phyloP scores from a whole-genome alignment of 2,329 filamentous ascomycete species.

The Fusarium stilboides region DNA sequence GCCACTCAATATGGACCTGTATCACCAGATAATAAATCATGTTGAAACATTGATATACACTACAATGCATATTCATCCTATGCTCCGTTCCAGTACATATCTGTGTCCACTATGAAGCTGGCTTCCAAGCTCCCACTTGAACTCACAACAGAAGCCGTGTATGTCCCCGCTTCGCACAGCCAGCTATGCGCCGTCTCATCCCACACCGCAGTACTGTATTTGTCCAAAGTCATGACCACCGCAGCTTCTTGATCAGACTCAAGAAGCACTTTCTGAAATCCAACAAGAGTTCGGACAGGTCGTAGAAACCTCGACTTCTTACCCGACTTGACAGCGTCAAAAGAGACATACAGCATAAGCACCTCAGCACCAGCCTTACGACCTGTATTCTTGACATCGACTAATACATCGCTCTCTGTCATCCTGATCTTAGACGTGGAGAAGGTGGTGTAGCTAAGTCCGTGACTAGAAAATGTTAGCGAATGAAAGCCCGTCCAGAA shows the following conservation, averaged over 20 bases:
- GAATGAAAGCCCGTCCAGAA: rapidly evolving
- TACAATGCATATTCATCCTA: background rate
- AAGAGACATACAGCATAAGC: constrained; percentile 20
- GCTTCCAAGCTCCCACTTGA: background rate
- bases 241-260: background rate
- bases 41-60: no score
- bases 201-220: constrained; percentile 24
- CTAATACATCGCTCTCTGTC: background rate
- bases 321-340: background rate
- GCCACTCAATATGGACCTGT: no score
- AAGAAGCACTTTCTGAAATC: constrained; percentile 14
- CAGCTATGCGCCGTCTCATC: constrained; percentile 12
- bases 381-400: constrained; percentile 18
- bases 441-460: constrained; percentile 32
- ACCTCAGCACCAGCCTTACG: constrained; percentile 17
- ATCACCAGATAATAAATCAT: no score
- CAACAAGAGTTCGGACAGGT: constrained; percentile 9
- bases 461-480: constrained; percentile 13
- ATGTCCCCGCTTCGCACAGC: constrained; percentile 20
- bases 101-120: constrained; percentile 4
- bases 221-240: background rate
- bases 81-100: constrained; percentile 20
- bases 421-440: background rate
- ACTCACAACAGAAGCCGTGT: constrained; percentile 5
- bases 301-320: constrained; percentile 21